phyloP scores from a whole-genome alignment of 148 eudicot species.

The Amaranthus cruentus region DNA sequence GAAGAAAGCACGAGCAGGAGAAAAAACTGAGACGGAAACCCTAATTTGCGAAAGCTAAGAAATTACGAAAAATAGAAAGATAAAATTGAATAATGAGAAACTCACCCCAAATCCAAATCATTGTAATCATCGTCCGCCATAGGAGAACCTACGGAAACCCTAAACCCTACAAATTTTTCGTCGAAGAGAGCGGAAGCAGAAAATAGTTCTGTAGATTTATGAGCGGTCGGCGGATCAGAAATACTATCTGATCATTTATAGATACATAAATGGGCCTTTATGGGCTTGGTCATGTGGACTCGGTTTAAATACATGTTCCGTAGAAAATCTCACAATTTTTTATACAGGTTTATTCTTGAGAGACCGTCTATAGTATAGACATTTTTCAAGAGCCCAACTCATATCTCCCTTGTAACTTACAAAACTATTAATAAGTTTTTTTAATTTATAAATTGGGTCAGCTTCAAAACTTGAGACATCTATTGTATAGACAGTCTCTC shows the following conservation, averaged over 20 bases:
- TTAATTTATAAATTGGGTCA: too few species aligned
- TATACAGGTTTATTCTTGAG: too few species aligned
- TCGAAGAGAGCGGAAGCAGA: background rate
- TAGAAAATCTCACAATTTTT: too few species aligned
- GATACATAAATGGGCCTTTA: background rate
- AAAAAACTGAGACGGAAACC: background rate
- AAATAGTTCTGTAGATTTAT: background rate
- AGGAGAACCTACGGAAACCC: constrained; percentile 4
- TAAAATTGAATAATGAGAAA: background rate
- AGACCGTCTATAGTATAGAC: too few species aligned
- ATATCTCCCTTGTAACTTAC: too few species aligned
- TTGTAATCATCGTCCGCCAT: constrained; percentile 47
- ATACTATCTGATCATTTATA: background rate
- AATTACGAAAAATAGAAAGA: background rate
- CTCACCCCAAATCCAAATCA: constrained; percentile 33
- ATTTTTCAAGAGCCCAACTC: too few species aligned
- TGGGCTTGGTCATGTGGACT: too few species aligned
- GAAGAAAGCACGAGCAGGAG: too few species aligned
- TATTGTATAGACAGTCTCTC: too few species aligned
- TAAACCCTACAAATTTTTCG: background rate
- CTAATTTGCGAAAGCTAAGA: background rate
- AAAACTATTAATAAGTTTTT: too few species aligned
- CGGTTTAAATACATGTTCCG: too few species aligned
- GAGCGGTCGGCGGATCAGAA: background rate
- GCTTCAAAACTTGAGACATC: too few species aligned